Evolutionary conservation across 139 green algal genomes (phyloP).

Genomic region (Klebsormidium nitens): DNA sequence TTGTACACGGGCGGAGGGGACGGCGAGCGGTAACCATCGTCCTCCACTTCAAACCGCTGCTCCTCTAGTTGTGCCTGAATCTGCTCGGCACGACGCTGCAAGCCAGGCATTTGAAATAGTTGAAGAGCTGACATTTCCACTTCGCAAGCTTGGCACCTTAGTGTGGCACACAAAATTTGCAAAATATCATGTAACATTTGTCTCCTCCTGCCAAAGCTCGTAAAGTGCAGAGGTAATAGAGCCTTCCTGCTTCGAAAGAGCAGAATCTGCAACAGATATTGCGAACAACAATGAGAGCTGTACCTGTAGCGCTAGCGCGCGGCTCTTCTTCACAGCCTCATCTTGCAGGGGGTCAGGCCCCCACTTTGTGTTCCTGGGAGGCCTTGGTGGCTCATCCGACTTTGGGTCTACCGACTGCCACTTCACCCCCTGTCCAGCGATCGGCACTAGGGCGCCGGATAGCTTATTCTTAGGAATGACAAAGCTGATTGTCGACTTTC

Average conservation of each 20-base stretch:
- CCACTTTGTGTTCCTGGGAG: conserved; percentile 10
- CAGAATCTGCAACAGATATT: too few relatives aligned
- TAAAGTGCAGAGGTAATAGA: too few relatives aligned
- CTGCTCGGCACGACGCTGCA: conserved; percentile 26
- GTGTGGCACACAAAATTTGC: too few relatives aligned
- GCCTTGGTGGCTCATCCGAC: not conserved
- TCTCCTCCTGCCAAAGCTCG: too few relatives aligned
- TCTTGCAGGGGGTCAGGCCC: conserved; percentile 18
- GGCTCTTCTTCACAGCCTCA: not conserved
- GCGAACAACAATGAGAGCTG: not conserved
- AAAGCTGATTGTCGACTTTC: conserved; percentile 1
- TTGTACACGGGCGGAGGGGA: conserved; percentile 87
- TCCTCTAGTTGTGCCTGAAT: conserved; percentile 21
- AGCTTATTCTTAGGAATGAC: conserved; percentile 18
- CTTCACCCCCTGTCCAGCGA: too few relatives aligned
- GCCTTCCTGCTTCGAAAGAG: too few relatives aligned
- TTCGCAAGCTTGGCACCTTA: too few relatives aligned
- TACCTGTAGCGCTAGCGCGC: conserved; percentile 22
- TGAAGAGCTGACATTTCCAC: too few relatives aligned
- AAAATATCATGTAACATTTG: too few relatives aligned
- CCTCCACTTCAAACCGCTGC: conserved; percentile 7
- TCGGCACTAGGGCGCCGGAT: conserved; percentile 5
- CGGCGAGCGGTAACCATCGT: conserved; percentile 56
- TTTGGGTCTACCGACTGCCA: conserved; percentile 6
- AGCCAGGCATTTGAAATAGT: too few relatives aligned